phyloP scores from a whole-genome alignment of 1,284 basidiomycete species.

The Lentinus polychrous region DNA sequence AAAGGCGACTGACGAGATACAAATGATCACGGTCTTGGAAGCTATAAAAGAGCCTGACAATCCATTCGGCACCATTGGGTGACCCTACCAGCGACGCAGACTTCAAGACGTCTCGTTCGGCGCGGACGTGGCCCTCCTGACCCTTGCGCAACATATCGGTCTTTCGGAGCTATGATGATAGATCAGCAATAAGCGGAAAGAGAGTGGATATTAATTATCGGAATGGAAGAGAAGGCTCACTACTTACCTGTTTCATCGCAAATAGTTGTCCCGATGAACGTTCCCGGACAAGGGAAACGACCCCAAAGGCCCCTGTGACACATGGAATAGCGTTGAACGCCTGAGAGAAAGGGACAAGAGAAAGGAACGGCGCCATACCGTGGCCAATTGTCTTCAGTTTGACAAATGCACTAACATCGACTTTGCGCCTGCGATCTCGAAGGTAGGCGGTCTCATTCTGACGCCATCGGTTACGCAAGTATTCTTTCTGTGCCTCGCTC shows the following conservation, averaged over 20 bases:
- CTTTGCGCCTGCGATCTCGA: slow-evolving; percentile 75
- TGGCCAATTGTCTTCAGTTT: slow-evolving; percentile 95
- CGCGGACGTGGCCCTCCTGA: slow-evolving; percentile 95
- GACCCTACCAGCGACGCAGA: slow-evolving; percentile 69
- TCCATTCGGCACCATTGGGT: slow-evolving; percentile 79
- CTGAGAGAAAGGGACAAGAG: slow-evolving; percentile 13
- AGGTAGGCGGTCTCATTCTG: slow-evolving; percentile 88
- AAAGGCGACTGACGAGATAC: slow-evolving; percentile 68
- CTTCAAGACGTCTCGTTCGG: slow-evolving; percentile 85
- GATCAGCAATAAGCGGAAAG: slow-evolving; percentile 7
- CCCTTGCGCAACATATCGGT: slow-evolving; percentile 95
- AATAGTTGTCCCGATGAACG: slow-evolving; percentile 74
- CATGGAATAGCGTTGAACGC: slow-evolving; percentile 5
- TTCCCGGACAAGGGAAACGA: slow-evolving; percentile 89
- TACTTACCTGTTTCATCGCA: slow-evolving; percentile 90
- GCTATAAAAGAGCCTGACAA: slow-evolving; percentile 87
- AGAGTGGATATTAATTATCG: slow-evolving; percentile 20
- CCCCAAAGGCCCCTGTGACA: slow-evolving; percentile 82
- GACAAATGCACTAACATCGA: slow-evolving; percentile 81
- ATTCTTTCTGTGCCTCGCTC: slow-evolving; percentile 62
- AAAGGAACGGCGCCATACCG: slow-evolving; percentile 41
- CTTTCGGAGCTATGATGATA: slow-evolving; percentile 71
- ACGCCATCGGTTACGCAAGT: slow-evolving; percentile 70
- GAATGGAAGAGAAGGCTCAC: slow-evolving; percentile 12
- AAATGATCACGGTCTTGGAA: slow-evolving; percentile 90